A percentile compares a stretch with the other conserved stretches of the same genome.
Conservation (phyloP, 768 basidiomycete species). For the Infundibulicybe gibba region DNA sequence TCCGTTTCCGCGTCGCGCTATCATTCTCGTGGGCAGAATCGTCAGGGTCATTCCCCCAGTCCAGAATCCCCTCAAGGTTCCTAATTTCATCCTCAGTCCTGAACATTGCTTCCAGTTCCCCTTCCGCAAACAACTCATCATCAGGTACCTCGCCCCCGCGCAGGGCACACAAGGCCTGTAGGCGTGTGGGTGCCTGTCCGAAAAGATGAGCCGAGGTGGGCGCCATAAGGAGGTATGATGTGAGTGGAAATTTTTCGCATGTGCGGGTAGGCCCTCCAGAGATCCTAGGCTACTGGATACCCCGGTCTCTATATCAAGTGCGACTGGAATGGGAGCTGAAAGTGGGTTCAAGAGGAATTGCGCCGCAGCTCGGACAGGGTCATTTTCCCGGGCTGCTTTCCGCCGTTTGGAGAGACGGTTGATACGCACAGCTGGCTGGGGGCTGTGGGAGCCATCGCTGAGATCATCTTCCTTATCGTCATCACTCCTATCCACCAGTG, state of each 20-base stretch:
- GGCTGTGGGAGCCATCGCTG: background rate
- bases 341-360: conserved; percentile 60
- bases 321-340: conserved; percentile 21
- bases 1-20: conserved; percentile 4
- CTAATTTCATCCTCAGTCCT: conserved; percentile 50
- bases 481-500: conserved; percentile 30
- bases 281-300: background rate
- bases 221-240: conserved; percentile 55
- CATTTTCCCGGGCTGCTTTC: conserved; percentile 8
- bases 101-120: conserved; percentile 62
- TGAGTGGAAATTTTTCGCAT: conserved; percentile 25
- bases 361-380: conserved; percentile 34
- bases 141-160: conserved; percentile 65
- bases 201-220: conserved; percentile 21
- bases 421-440: too few relatives aligned
- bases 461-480: conserved; percentile 22
- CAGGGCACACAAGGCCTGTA: conserved; percentile 55
- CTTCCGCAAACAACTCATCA: conserved; percentile 68
- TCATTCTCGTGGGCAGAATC: conserved; percentile 6
- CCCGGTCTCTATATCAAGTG: background rate
- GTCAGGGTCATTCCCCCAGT: conserved; percentile 24
- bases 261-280: conserved; percentile 5
- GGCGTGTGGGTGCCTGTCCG: conserved; percentile 48
- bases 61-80: conserved; percentile 30
- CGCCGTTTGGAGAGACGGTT: conserved; percentile 6